phyloP scores from a whole-genome alignment of 202 grass and related monocot genomes.

The Elaeis oleifera region DNA sequence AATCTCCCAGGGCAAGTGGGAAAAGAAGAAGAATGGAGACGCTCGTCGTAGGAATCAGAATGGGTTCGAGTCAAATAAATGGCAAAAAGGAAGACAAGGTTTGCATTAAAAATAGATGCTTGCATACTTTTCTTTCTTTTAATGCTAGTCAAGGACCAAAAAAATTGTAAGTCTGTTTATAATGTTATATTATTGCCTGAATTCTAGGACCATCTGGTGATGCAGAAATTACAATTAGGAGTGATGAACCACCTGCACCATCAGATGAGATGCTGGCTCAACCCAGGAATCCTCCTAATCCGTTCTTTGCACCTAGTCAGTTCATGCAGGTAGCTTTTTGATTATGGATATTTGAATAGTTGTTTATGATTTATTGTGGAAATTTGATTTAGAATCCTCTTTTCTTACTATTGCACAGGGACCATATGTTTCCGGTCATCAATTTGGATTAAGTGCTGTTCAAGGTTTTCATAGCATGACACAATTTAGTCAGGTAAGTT shows the following conservation, averaged over 20 bases:
- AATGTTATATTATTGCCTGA: neutral
- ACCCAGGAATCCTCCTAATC: slow-evolving; percentile 48
- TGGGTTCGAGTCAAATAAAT: slow-evolving; percentile 46
- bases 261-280: slow-evolving; percentile 53
- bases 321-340: slow-evolving; percentile 74
- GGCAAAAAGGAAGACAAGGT: slow-evolving; percentile 68
- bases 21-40: slow-evolving; percentile 65
- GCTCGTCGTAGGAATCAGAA: slow-evolving; percentile 33
- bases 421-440: slow-evolving; percentile 49
- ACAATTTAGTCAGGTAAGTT: slow-evolving; percentile 73
- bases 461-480: slow-evolving; percentile 67
- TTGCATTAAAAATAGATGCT: slow-evolving; percentile 19
- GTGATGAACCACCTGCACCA: slow-evolving; percentile 32
- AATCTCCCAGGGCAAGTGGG: slow-evolving; percentile 38
- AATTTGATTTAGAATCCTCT: no score
- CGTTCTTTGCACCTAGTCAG: slow-evolving; percentile 57
- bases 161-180: neutral
- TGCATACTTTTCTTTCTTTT: slow-evolving; percentile 1
- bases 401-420: slow-evolving; percentile 22
- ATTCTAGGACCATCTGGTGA: slow-evolving; percentile 46
- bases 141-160: neutral
- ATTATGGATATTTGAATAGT: neutral
- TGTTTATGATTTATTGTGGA: neutral
- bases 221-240: slow-evolving; percentile 34
- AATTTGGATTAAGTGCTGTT: slow-evolving; percentile 55